Evolutionary conservation across 1,284 basidiomycete genomes (phyloP), one percentile per base, ranked within the genome.

Genomic region (Coriolopsis trogii): DNA sequence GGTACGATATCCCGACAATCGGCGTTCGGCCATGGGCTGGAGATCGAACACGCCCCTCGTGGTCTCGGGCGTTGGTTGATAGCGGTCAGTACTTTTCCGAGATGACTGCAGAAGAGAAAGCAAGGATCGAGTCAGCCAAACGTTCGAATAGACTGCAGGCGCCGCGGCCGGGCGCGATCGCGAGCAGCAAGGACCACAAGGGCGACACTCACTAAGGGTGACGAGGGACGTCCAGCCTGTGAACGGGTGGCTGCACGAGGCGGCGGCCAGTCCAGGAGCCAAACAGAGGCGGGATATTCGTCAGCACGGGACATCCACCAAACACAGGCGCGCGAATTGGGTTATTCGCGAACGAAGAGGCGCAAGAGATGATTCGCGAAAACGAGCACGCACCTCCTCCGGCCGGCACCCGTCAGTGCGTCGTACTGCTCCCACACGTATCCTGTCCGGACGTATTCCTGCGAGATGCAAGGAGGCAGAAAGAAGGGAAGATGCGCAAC

Each of bases 361-460:
- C n/a, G n/a, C 28, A n/a, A 10, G 26, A 42, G 13, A 10, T 10
- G 20, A 46, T 39, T 34, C 7, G n/a, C 6, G 9, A 12, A 43
- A 42, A 53, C 63, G 30, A 51, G 69, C 72, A 69, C 73, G 53
- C 60, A 85, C 91, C 90, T 94, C 73, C 94, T 76, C 65, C 80
- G 81, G 1, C 95, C 95, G 64, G 91, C 81, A 12, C 95, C 95
- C 9, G 84, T 91, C 8, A 76, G 70, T 0, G 93, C 75, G 66
- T 98, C 89, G 69, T 97, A 98, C 70, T 98, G 95, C 69, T 98
- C 95, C 93, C 95, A 98, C 9, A 94, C 91, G 67, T 93, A 95
- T 7, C 93, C 94, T 1, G 94, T 97, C 24, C 89, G 81, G 63
- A 91, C 76, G 68, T 94, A 97, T 71, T 97, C 93, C 89, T 95